Conservation (phyloP, 805 yeast species). For the Schizosaccharomyces pombe region DNA sequence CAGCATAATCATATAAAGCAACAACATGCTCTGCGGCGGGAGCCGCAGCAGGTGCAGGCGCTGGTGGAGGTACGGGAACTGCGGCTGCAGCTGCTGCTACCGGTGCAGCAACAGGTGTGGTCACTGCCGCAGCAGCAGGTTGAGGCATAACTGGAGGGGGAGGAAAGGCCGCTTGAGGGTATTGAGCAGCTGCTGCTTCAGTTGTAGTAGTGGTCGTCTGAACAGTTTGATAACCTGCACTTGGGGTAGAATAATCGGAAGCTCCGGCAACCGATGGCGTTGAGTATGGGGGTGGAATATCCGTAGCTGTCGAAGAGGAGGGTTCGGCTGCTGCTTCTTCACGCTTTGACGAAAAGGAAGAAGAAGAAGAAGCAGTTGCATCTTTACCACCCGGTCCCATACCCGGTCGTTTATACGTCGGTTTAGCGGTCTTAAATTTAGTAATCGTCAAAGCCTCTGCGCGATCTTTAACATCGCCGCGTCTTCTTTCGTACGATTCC, state of each 20-base stretch:
- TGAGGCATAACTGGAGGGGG: not conserved
- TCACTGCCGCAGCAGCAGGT: not conserved
- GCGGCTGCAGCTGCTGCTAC: not conserved
- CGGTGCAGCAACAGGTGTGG: not conserved
- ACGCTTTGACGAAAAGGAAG: slow-evolving; percentile 17
- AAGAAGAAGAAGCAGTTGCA: slow-evolving; percentile 4
- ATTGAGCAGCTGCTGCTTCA: too few relatives aligned
- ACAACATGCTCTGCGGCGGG: slow-evolving; percentile 32
- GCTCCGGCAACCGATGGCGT: too few relatives aligned
- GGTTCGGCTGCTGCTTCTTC: slow-evolving; percentile 14
- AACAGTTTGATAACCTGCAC: too few relatives aligned
- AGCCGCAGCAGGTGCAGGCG: slow-evolving; percentile 13
- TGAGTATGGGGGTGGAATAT: not conserved
- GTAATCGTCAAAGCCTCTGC: slow-evolving; percentile 53
- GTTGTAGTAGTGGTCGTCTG: too few relatives aligned
- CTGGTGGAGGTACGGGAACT: slow-evolving; percentile 13
- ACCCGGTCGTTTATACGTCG: not conserved
- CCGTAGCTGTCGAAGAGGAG: too few relatives aligned
- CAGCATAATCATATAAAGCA: slow-evolving; percentile 73
- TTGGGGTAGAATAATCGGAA: too few relatives aligned
- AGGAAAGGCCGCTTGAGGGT: too few relatives aligned
- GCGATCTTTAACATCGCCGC: slow-evolving; percentile 77
- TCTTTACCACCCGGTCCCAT: not conserved
- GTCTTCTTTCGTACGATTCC: slow-evolving; percentile 53
- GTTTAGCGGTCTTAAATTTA: not conserved